phyloP scores from a whole-genome alignment of 1,139 yeast species.

The Suhomyces guaymorum region DNA sequence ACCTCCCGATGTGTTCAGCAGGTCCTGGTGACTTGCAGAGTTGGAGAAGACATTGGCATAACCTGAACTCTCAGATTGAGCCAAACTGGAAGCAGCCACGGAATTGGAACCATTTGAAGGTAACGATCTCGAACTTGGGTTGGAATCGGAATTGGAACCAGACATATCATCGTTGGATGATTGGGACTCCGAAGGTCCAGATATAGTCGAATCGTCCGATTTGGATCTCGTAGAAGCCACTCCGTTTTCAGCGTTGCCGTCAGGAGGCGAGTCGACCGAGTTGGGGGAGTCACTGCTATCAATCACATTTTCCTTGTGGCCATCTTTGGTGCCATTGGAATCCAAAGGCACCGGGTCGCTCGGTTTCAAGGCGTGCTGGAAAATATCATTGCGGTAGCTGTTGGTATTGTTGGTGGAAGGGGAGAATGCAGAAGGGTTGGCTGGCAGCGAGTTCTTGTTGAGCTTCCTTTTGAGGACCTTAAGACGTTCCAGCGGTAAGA shows the following conservation, averaged over 20 bases:
- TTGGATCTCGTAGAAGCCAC: conserved; percentile 4
- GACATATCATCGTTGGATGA: conserved; percentile 6
- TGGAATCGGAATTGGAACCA: conserved; percentile 3
- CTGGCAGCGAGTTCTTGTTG: conserved; percentile 6
- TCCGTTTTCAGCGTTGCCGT: background rate
- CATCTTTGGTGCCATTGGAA: background rate
- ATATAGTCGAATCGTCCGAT: conserved; percentile 8
- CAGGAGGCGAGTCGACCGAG: conserved; percentile 8
- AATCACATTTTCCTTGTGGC: background rate
- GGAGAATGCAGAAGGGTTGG: background rate
- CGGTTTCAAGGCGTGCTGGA: conserved; percentile 26
- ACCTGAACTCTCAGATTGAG: conserved; percentile 3
- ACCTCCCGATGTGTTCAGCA: conserved; percentile 13
- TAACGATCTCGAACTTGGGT: conserved; percentile 1
- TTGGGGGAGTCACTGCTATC: conserved; percentile 10
- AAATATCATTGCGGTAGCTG: conserved; percentile 17
- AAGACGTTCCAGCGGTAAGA: conserved; percentile 30
- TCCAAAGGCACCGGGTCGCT: conserved; percentile 23
- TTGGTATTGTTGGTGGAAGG: conserved; percentile 7
- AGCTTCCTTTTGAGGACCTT: conserved; percentile 27
- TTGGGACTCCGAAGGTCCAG: conserved; percentile 6
- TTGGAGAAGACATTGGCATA: conserved; percentile 10
- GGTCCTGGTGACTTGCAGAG: conserved; percentile 12
- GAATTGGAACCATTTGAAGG: conserved; percentile 3
- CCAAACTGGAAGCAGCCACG: conserved; percentile 1